Evolutionary conservation across 2,329 filamentous ascomycete species (phyloP), one percentile per base, ranked within the genome.

Genomic region (Malbranchea zuffiana): DNA sequence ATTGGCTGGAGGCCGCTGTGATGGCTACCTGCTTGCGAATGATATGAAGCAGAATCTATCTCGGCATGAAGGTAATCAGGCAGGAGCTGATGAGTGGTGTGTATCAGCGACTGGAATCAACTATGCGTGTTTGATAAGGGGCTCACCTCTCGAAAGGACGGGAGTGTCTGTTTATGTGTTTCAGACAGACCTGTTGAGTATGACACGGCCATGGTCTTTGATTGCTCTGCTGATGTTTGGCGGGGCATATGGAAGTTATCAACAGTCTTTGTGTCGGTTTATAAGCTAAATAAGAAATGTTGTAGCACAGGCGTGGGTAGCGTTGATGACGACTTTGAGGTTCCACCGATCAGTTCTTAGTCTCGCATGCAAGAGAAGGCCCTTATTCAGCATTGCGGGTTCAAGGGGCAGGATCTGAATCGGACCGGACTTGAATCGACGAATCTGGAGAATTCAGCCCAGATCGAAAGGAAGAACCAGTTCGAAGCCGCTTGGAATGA

Each of bases 41-140:
- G 30, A 27, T 38, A 41, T 29, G 39, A 31, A 12, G 35, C 39
- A 5, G 31, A 32, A 25, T 44, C 42, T 41, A 41, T 44, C 37
- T 41, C 32, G 19, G 39, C 39, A 41, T 44, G 42, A 7, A 44
- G 35, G 37, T 44, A 38, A 20, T 44, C 42, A 11, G 42, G 42
- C 8, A 44, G 32, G n/a, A 44, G 39, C 42, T 44, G 23, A n/a
- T 31, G 18, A 12, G 6, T 12, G n/a, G 29, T 16, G 28, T 26
- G 33, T 20, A 35, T 37, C 32, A 32, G 34, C 26, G 16, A 39
- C 4, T 11, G 26, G 17, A 20, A 28, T 26, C 16, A 28, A 24
- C 16, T 12, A 21, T 16, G 28, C 11, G 6, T 12, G 23, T 13
- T 23, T 27, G 27, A 13, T 13, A 8, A 16, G 18, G 20, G 16